Conservation (phyloP, 495 filamentous ascomycete species). For the Penicillium coprophilum region DNA sequence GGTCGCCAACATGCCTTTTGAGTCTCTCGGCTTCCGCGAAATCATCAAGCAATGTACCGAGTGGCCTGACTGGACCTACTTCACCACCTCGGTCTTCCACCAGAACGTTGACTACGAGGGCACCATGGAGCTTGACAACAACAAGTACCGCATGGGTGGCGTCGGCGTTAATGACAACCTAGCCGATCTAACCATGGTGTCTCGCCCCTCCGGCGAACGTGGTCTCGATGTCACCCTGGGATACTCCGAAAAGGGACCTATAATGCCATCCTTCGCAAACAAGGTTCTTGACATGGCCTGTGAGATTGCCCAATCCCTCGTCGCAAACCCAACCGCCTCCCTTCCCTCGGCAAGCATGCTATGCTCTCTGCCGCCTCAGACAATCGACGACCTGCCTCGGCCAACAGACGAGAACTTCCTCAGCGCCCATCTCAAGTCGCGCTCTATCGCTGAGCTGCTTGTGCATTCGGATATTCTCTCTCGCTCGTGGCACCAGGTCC, state of each 20-base stretch:
- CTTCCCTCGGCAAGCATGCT: constrained; percentile 46
- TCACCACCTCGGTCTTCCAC: constrained; percentile 50
- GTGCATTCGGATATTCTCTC: constrained; percentile 48
- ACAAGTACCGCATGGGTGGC: constrained; percentile 49
- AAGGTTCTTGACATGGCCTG: constrained; percentile 52
- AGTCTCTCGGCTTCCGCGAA: constrained; percentile 58
- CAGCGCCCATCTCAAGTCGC: constrained; percentile 40
- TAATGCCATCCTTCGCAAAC: constrained; percentile 41
- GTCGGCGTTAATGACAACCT: constrained; percentile 52
- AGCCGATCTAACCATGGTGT: constrained; percentile 50
- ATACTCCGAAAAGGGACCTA: constrained; percentile 46
- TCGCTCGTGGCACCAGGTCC: constrained; percentile 51
- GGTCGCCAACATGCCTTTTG: constrained; percentile 57
- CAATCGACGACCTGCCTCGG: constrained; percentile 30
- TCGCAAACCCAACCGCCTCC: constrained; percentile 42
- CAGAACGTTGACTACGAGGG: constrained; percentile 47
- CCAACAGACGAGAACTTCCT: constrained; percentile 33
- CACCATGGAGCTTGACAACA: constrained; percentile 46
- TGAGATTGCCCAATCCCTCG: constrained; percentile 44
- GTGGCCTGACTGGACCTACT: constrained; percentile 55
- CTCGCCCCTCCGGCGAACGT: constrained; percentile 42
- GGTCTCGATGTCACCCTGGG: constrained; percentile 46
- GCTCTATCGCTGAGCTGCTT: constrained; percentile 48
- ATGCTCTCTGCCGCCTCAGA: constrained; percentile 34
- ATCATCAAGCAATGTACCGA: constrained; percentile 59